phyloP scores from a whole-genome alignment of 257 asterid genomes.

The Dorcoceras hygrometricum region DNA sequence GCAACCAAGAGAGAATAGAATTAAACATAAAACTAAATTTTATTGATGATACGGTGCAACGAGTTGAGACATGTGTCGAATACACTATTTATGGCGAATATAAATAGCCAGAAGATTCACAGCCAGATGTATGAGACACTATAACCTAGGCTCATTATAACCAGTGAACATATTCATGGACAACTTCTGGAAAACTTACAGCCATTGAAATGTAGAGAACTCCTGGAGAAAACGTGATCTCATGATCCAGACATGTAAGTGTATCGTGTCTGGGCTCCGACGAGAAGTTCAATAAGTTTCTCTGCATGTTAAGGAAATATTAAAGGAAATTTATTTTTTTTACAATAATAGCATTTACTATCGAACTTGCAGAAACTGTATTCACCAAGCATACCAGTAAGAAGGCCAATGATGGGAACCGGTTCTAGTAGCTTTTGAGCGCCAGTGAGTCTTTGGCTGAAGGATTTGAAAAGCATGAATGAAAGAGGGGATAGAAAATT shows the following conservation, averaged over 20 bases:
- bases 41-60: neutral
- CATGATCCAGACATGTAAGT: constrained; percentile 98
- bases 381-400: constrained; percentile 50
- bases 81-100: no score
- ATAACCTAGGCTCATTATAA: neutral
- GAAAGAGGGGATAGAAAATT: constrained; percentile 1
- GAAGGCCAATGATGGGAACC: constrained; percentile 76
- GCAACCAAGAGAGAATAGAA: constrained; percentile 18
- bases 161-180: neutral
- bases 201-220: neutral
- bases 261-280: constrained; percentile 94
- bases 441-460: constrained; percentile 74
- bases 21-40: no score
- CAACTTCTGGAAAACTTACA: no score
- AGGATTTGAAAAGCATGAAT: constrained; percentile 14
- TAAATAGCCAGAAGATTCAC: neutral
- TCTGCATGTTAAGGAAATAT: constrained; percentile 42
- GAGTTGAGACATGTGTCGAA: neutral
- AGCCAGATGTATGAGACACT: neutral
- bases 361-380: neutral
- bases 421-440: constrained; percentile 69
- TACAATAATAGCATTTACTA: no score
- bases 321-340: neutral
- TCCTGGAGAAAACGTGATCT: constrained; percentile 21
- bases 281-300: constrained; percentile 79